Evolutionary conservation across 2,329 filamentous ascomycete species (phyloP), one percentile per base, ranked within the genome.

Genomic region (Aphanocladium album): DNA sequence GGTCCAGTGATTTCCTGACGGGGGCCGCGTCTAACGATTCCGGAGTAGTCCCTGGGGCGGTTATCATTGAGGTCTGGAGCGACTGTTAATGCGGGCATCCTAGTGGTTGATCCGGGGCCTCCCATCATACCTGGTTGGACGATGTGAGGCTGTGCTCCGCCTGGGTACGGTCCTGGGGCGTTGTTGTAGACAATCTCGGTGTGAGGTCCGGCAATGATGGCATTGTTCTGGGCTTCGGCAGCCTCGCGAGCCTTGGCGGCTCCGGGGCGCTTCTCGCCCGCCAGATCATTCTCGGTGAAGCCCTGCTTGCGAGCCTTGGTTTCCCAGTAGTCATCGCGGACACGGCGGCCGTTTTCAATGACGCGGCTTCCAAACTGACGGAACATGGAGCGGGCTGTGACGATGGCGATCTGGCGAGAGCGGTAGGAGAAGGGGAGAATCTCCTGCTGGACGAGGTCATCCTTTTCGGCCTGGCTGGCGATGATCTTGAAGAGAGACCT

Each of bases 291-390:
- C 73, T 99, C 95, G 1, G 95, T 99, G 72, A 99, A 99, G 12
- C 95, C 95, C 75, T 99, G 95, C 76, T 98, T 99, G 52, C 90
- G 84, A 8, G 95, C 95, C 76, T 98, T 98, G 70, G 89, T 90
- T 75, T 98, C 95, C 95, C 95, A 99, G 76, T 99, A 99, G 73
- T 99, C 95, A 75, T 99, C 95, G 54, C 95, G 88, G 46, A 99
- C 95, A 61, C 95, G 83, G 64, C 93, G 85, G 37, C 95, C 95
- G 69, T 93, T 90, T 39, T 90, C 86, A 65, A 99, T 95, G 57
- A 99, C 89, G 64, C 95, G 85, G 74, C 93, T 97, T 53, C 95
- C 95, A 74, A 99, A 99, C 73, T 99, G 95, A 47, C 95, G 88
- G 75, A 98, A 99, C 95, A 99, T 99, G 67, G 93, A 98, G 65